phyloP scores from a whole-genome alignment of 495 filamentous ascomycete genomes.

The Gamarada debralockiae region DNA sequence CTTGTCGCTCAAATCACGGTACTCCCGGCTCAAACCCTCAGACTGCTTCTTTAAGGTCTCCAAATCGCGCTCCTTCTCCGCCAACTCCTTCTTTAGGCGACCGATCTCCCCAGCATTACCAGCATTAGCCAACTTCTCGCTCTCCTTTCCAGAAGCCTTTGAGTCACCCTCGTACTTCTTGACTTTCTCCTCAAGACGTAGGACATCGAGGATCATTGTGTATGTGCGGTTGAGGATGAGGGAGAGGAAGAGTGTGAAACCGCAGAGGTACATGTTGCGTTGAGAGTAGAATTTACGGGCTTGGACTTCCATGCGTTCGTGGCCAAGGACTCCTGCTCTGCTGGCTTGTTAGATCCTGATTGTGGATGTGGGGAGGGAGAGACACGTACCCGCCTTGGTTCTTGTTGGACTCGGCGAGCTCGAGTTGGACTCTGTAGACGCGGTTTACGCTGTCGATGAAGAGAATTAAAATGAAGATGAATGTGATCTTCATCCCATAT shows the following conservation, averaged over 20 bases:
- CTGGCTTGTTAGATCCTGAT: slow-evolving; percentile 18
- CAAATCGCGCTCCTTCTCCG: slow-evolving; percentile 67
- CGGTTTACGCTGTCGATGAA: slow-evolving; percentile 99
- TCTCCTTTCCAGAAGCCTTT: slow-evolving; percentile 67
- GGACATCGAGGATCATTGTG: slow-evolving; percentile 90
- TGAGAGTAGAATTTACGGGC: slow-evolving; percentile 99
- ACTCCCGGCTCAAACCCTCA: slow-evolving; percentile 72
- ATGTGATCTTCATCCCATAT: slow-evolving; percentile 75
- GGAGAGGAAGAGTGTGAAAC: slow-evolving; percentile 98
- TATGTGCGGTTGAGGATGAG: slow-evolving; percentile 99
- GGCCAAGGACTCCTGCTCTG: slow-evolving; percentile 70
- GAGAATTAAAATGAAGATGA: slow-evolving; percentile 96
- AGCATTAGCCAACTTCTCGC: slow-evolving; percentile 56
- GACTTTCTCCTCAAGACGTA: slow-evolving; percentile 89
- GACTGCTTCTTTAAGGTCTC: slow-evolving; percentile 83
- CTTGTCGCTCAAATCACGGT: slow-evolving; percentile 77
- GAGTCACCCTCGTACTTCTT: slow-evolving; percentile 81
- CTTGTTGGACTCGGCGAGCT: slow-evolving; percentile 60
- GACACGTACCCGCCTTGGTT: slow-evolving; percentile 40
- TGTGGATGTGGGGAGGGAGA: neutral
- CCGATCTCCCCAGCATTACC: slow-evolving; percentile 74
- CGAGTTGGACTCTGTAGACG: slow-evolving; percentile 92
- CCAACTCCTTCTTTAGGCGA: slow-evolving; percentile 62
- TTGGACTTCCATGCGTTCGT: slow-evolving; percentile 95
- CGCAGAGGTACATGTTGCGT: slow-evolving; percentile 99